Conservation (phyloP, 2,329 filamentous ascomycete species). For the Eurotiales sp. region DNA sequence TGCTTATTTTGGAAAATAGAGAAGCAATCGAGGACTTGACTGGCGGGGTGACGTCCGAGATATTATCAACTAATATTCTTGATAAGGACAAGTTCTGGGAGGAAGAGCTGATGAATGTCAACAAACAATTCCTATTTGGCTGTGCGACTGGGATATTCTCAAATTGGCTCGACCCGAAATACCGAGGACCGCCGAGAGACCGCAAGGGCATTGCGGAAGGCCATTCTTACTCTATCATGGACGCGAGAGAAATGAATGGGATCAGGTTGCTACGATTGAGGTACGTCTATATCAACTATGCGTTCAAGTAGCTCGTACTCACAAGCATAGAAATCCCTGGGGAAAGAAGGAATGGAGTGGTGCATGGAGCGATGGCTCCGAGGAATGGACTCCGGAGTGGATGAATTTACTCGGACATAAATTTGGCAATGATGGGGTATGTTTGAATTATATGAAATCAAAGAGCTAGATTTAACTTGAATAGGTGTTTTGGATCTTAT, state of each 20-base stretch:
- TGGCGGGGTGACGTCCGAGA: conserved; percentile 47
- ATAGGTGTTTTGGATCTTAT: conserved; percentile 57
- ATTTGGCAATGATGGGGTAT: conserved; percentile 70
- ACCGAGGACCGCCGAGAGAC: conserved; percentile 32
- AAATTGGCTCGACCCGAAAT: conserved; percentile 40
- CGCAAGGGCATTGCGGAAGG: conserved; percentile 45
- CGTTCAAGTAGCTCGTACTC: conserved; percentile 12
- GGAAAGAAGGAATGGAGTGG: conserved; percentile 77
- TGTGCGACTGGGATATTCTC: conserved; percentile 46
- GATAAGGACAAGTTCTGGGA: conserved; percentile 79
- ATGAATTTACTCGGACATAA: conserved; percentile 67
- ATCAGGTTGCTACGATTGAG: conserved; percentile 62
- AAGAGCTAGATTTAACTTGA: conserved; percentile 14
- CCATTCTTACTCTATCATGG: conserved; percentile 58
- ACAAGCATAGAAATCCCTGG: conserved; percentile 67
- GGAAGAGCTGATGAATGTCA: conserved; percentile 74
- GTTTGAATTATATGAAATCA: conserved; percentile 12
- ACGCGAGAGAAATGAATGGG: conserved; percentile 58
- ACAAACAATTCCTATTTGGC: conserved; percentile 64
- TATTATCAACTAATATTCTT: conserved; percentile 45
- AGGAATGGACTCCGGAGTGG: conserved; percentile 80
- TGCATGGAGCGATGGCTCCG: conserved; percentile 76
- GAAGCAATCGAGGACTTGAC: conserved; percentile 59
- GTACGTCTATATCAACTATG: conserved; percentile 28
- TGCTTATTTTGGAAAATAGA: conserved; percentile 21